Conservation (phyloP, 495 filamentous ascomycete genomes). For the Gamarada debralockiae region DNA sequence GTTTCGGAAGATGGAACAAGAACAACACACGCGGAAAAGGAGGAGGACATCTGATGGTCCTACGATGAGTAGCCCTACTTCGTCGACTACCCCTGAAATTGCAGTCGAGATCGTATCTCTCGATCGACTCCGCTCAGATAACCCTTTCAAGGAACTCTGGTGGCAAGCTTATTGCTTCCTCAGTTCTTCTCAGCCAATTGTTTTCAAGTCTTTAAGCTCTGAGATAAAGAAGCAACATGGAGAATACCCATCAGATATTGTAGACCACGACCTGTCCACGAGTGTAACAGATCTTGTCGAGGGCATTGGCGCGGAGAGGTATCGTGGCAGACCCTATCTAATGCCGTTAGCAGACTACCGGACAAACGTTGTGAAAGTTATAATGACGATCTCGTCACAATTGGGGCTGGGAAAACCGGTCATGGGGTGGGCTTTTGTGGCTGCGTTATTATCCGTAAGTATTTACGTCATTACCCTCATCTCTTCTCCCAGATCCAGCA, state of each 20-base stretch:
- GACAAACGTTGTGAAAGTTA: not conserved
- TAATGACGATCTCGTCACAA: not conserved
- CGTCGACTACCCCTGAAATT: not conserved
- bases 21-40: not conserved
- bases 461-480: not conserved
- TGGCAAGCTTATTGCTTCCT: slow-evolving; percentile 4
- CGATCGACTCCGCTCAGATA: not conserved
- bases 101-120: not conserved
- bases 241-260: not conserved
- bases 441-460: not conserved
- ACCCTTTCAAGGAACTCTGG: not conserved
- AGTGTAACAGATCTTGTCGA: not conserved
- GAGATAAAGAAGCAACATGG: not conserved
- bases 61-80: too few relatives aligned
- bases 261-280: not conserved
- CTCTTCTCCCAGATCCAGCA: not conserved
- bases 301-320: not conserved
- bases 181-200: not conserved
- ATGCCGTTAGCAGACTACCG: not conserved
- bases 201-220: not conserved
- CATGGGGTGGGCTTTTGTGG: not conserved
- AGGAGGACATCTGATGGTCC: not conserved
- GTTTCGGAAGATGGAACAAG: too few relatives aligned
- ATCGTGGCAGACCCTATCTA: not conserved
- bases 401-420: not conserved